Conservation (phyloP, 371 early-diverging fungal species). For the Coemansia sp. region DNA sequence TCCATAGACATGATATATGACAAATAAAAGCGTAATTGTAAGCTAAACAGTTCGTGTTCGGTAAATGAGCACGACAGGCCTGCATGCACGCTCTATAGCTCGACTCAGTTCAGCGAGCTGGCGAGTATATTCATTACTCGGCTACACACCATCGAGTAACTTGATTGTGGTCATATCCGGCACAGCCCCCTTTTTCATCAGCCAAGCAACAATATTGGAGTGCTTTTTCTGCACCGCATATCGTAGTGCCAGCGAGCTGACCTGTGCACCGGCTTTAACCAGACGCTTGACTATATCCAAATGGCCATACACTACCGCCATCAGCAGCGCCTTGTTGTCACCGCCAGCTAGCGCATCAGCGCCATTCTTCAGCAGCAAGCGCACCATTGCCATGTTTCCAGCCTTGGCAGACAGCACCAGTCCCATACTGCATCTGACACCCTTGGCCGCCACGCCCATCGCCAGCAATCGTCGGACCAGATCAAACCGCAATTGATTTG, state of each 20-base stretch:
- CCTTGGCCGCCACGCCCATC: slow-evolving; percentile 27
- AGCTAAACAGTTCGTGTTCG: neutral
- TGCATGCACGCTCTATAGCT: no score
- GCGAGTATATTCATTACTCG: neutral
- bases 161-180: slow-evolving; percentile 46
- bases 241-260: slow-evolving; percentile 36
- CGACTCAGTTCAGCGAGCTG: no score
- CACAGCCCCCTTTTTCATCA: slow-evolving; percentile 39
- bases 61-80: neutral
- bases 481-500: slow-evolving; percentile 30
- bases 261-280: slow-evolving; percentile 40
- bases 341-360: slow-evolving; percentile 28
- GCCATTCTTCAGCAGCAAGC: slow-evolving; percentile 37
- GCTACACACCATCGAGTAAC: slow-evolving; percentile 17
- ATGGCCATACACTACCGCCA: slow-evolving; percentile 46
- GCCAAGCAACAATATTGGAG: slow-evolving; percentile 13
- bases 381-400: slow-evolving; percentile 36
- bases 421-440: slow-evolving; percentile 24
- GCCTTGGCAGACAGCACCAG: slow-evolving; percentile 37
- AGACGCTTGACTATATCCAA: slow-evolving; percentile 33
- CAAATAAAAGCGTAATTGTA: neutral
- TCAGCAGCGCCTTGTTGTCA: slow-evolving; percentile 42
- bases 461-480: slow-evolving; percentile 24
- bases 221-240: slow-evolving; percentile 47
- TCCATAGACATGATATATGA: neutral